A percentile compares a stretch with the other conserved stretches of the same genome.
These are phyloP conservation scores for Claviceps spartinae DNA, from an alignment of 2,329 filamentous ascomycete species.

Conservation along the genomic window DNA sequence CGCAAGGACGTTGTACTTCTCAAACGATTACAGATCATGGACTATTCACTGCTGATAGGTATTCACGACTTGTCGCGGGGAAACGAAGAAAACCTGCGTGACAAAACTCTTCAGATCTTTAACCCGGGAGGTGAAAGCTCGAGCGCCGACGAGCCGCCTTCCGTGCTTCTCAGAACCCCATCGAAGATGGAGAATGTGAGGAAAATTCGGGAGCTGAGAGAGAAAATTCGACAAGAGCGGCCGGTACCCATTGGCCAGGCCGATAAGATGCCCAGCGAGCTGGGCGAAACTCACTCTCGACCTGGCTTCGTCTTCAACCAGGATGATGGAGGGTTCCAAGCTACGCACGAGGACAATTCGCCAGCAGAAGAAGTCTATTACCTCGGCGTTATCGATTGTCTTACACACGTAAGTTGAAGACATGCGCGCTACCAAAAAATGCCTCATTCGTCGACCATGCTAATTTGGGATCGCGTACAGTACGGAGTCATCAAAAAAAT, in stretches of 20 bases:
- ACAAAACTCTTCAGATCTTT: slow-evolving; percentile 86
- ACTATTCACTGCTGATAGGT: slow-evolving; percentile 89
- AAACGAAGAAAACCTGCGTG: slow-evolving; percentile 85
- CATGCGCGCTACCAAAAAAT: neutral
- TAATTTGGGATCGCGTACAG: slow-evolving; percentile 29
- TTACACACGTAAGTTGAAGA: slow-evolving; percentile 71
- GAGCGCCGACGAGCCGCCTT: slow-evolving; percentile 45
- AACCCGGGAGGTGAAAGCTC: slow-evolving; percentile 63
- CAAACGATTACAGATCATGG: slow-evolving; percentile 90
- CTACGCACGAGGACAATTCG: slow-evolving; percentile 78
- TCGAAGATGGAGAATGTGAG: slow-evolving; percentile 85
- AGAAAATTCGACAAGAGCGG: slow-evolving; percentile 85
- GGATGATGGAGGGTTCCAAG: slow-evolving; percentile 85
- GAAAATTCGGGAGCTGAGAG: slow-evolving; percentile 79
- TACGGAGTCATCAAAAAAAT: slow-evolving; percentile 91
- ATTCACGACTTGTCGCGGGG: slow-evolving; percentile 84
- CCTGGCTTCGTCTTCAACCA: slow-evolving; percentile 72
- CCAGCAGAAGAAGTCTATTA: slow-evolving; percentile 93
- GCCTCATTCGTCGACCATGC: neutral
- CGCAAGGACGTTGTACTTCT: slow-evolving; percentile 75
- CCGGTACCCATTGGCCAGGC: slow-evolving; percentile 85
- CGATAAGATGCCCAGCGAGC: slow-evolving; percentile 80
- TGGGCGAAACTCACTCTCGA: slow-evolving; percentile 60
- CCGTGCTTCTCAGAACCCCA: slow-evolving; percentile 69
- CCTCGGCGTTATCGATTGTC: slow-evolving; percentile 92